Evolutionary conservation across 192 early-diverging fungal genomes (phyloP), one percentile per base, ranked within the genome.

Genomic region (Coemansia sp.): DNA sequence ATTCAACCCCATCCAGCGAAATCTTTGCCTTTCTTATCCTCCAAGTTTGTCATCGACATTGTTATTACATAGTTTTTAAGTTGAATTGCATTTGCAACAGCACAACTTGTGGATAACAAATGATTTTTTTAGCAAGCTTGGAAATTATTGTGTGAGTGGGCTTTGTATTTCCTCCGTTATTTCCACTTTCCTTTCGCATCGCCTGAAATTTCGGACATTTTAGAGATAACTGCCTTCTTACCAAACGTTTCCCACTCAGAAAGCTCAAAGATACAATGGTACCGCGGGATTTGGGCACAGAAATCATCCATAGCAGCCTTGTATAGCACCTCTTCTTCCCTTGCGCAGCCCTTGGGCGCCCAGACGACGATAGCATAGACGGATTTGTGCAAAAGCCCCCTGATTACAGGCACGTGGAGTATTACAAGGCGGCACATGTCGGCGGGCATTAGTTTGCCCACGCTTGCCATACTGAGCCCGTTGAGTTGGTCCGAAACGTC

Each of bases 241-340:
- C 34, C 64, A 63, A 73, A 69, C 43, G 65, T 63, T 2, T 26
- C 49, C 76, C 67, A 61, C 0, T 78, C 43, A n/a, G 49, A 48
- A 9, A 78, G 62, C 33, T 66, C 60, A 15, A 78, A 62, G 34
- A 57, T 62, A 21, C 41, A 69, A 55, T 78, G 63, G 8, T 60
- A 55, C 16, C 51, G 51, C 0, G 70, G 52, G 1, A 78, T n/a
- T 55, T 73, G 71, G 2, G 20, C 49, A 26, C 35, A 62, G 21
- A 73, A 63, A 2, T 55, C 63, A 1, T 18, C 12, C 4, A 63
- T 20, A 23, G 30, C 24, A 0, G 23, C 23, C 61, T 69, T 69
- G 34, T 73, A 78, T 58, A 72, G 6, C 1, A 63, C 53, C 0
- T 59, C 30, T 0, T 69, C 63, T 4, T 56, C 55, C 20, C 45